Evolutionary conservation across 2,329 filamentous ascomycete genomes (phyloP).

Genomic region (Pseudocercospora vitis): DNA sequence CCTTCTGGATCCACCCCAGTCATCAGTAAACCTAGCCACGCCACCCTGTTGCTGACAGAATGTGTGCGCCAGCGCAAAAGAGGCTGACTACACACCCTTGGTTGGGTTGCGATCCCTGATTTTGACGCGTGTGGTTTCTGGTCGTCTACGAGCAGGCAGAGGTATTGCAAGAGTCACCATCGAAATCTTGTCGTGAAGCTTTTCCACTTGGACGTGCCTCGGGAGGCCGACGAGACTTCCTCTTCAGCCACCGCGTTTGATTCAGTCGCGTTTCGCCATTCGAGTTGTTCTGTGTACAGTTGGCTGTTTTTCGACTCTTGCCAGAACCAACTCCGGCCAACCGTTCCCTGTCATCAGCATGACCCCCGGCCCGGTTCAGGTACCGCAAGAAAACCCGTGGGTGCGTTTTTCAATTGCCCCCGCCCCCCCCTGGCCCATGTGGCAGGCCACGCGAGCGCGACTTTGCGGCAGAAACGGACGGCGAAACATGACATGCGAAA

Average conservation of each 20-base stretch:
- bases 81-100: background rate
- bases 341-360: conserved; percentile 6
- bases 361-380: too few relatives aligned
- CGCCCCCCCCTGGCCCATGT: background rate
- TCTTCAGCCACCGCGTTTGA: too few relatives aligned
- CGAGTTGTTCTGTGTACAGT: too few relatives aligned
- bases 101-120: background rate
- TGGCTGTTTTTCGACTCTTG: too few relatives aligned
- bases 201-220: too few relatives aligned
- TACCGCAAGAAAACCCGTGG: too few relatives aligned
- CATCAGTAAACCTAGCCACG: background rate
- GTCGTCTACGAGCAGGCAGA: background rate
- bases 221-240: too few relatives aligned
- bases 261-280: too few relatives aligned
- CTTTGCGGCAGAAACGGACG: background rate
- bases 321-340: too few relatives aligned
- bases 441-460: conserved; percentile 2
- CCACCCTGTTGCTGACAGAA: background rate
- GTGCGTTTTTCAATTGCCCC: too few relatives aligned
- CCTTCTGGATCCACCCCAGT: background rate
- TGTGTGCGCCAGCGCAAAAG: background rate
- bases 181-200: too few relatives aligned
- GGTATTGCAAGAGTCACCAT: too few relatives aligned
- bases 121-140: background rate
- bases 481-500: background rate